phyloP scores from a whole-genome alignment of 805 yeast genomes.

The Saccharomycopsis amapae region DNA sequence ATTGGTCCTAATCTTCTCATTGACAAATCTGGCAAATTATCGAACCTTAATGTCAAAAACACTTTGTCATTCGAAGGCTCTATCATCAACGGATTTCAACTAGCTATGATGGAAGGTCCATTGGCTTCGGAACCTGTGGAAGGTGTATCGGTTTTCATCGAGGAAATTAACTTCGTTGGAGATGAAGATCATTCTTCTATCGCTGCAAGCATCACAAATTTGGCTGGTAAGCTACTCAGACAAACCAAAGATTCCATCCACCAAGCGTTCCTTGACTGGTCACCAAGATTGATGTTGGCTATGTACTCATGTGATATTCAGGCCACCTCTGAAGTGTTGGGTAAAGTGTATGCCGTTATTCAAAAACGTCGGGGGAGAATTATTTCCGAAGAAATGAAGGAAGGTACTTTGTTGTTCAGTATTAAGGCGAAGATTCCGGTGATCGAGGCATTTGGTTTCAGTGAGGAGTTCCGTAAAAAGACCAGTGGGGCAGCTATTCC shows the following conservation, averaged over 20 bases:
- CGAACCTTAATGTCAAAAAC: slow-evolving; percentile 31
- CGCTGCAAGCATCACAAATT: slow-evolving; percentile 33
- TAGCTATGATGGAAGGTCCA: slow-evolving; percentile 81
- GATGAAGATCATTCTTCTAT: slow-evolving; percentile 24
- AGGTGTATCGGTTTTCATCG: slow-evolving; percentile 59
- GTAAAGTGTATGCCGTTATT: slow-evolving; percentile 91
- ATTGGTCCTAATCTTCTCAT: slow-evolving; percentile 69
- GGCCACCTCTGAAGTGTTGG: slow-evolving; percentile 88
- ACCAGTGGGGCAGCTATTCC: slow-evolving; percentile 98
- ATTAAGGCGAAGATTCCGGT: slow-evolving; percentile 84
- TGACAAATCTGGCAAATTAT: slow-evolving; percentile 37
- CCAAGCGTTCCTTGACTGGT: slow-evolving; percentile 63
- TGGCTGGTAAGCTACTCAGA: slow-evolving; percentile 68
- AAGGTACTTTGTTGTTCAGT: slow-evolving; percentile 94
- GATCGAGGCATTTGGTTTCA: slow-evolving; percentile 91
- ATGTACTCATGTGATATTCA: slow-evolving; percentile 93
- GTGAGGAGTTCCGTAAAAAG: slow-evolving; percentile 86
- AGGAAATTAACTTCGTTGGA: slow-evolving; percentile 24
- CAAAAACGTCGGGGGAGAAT: slow-evolving; percentile 83
- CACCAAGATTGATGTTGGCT: slow-evolving; percentile 88
- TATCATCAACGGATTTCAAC: slow-evolving; percentile 75
- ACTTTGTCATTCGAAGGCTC: slow-evolving; percentile 43
- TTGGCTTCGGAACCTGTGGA: slow-evolving; percentile 81
- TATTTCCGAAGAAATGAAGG: slow-evolving; percentile 90
- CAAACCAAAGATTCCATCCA: slow-evolving; percentile 69